phyloP scores from a whole-genome alignment of 805 yeast genomes.

The Candida ficus region DNA sequence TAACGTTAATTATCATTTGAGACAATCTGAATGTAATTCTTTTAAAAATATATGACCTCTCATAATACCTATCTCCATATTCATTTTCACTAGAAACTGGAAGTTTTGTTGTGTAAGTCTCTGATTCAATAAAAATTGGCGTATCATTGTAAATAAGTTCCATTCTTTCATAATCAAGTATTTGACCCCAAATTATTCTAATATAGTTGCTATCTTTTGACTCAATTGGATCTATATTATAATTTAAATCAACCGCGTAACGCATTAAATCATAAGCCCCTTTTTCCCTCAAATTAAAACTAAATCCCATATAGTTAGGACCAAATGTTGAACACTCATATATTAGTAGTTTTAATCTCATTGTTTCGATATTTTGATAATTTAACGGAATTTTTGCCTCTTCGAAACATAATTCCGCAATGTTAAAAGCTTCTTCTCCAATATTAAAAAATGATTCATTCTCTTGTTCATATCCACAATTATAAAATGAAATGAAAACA shows the following conservation, averaged over 20 bases:
- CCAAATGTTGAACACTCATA: conserved; percentile 1
- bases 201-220: conserved; percentile 1
- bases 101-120: conserved; percentile 3
- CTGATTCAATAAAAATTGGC: conserved; percentile 2
- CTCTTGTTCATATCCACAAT: conserved; percentile 14
- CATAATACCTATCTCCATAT: conserved; percentile 1
- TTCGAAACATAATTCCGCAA: conserved; percentile 6
- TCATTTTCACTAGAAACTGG: neutral
- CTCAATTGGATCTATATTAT: conserved; percentile 5
- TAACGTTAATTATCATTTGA: conserved; percentile 8
- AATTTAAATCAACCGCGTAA: conserved; percentile 2
- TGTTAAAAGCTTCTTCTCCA: conserved; percentile 6
- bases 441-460: neutral
- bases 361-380: conserved; percentile 6
- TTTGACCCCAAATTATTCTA: conserved; percentile 8
- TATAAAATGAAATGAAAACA: conserved; percentile 13
- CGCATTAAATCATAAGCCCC: conserved; percentile 1
- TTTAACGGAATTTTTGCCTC: conserved; percentile 6
- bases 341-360: conserved; percentile 5
- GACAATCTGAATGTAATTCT: conserved; percentile 1
- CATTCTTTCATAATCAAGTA: conserved; percentile 6
- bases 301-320: conserved; percentile 2
- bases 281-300: conserved; percentile 3
- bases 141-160: conserved; percentile 5
- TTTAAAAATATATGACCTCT: conserved; percentile 3